Conservation (phyloP, 2,329 filamentous ascomycete species). For the Alternaria sp. region DNA sequence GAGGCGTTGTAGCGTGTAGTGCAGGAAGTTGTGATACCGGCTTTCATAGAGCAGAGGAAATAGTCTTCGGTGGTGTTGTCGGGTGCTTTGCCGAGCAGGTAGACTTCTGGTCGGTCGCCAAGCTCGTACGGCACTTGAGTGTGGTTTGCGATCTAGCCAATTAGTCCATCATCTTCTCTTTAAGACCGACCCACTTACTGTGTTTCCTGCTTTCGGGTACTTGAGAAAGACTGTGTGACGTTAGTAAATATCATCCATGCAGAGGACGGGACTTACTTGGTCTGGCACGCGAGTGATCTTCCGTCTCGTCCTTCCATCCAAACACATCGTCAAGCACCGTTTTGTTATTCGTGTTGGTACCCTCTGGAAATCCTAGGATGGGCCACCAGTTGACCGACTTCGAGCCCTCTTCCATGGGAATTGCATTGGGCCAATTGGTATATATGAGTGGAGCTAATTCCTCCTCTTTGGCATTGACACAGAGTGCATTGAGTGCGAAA, state of each 20-base stretch:
- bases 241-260: neutral
- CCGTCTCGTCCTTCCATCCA: slow-evolving; percentile 7
- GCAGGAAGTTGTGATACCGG: slow-evolving; percentile 4
- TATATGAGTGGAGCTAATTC: slow-evolving; percentile 10
- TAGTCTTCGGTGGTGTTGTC: slow-evolving; percentile 8
- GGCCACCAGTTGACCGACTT: slow-evolving; percentile 10
- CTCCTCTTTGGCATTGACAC: slow-evolving; percentile 7
- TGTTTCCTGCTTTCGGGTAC: slow-evolving; percentile 9
- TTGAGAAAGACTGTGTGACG: slow-evolving; percentile 5
- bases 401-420: slow-evolving; percentile 5
- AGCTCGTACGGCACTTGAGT: neutral
- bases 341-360: slow-evolving; percentile 8
- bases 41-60: slow-evolving; percentile 12
- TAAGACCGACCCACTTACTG: neutral
- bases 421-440: slow-evolving; percentile 6
- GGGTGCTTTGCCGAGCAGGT: slow-evolving; percentile 10
- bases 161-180: neutral
- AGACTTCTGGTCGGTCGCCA: slow-evolving; percentile 4
- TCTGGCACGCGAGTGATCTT: slow-evolving; percentile 6
- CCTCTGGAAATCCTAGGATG: slow-evolving; percentile 1
- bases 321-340: slow-evolving; percentile 8
- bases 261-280: neutral
- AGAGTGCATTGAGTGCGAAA: slow-evolving; percentile 6
- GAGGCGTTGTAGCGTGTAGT: slow-evolving; percentile 12
- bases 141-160: slow-evolving; percentile 6